Evolutionary conservation across 1,139 yeast species (phyloP).

Genomic region (Pichia sp.): DNA sequence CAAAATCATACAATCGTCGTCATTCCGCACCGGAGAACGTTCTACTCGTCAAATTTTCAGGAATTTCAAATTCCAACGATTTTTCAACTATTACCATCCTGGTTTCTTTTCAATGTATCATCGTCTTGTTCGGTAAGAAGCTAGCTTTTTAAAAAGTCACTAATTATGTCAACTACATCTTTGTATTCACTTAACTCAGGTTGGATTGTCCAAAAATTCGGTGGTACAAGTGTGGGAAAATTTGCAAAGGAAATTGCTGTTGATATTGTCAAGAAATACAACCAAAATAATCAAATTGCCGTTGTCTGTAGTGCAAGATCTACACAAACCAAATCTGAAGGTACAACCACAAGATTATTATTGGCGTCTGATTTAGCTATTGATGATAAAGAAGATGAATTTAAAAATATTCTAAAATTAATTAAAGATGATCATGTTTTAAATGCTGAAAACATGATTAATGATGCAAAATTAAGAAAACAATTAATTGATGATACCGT

Average conservation of each 20-base stretch:
- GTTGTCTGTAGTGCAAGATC: conserved; percentile 96
- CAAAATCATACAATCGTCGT: background rate
- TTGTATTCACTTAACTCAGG: conserved; percentile 30
- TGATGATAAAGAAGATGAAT: conserved; percentile 43
- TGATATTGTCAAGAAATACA: conserved; percentile 67
- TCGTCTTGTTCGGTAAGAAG: background rate
- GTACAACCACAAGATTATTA: conserved; percentile 82
- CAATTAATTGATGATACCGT: conserved; percentile 51
- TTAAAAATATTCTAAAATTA: conserved; percentile 45
- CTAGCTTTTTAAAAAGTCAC: background rate
- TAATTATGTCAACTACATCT: conserved; percentile 21
- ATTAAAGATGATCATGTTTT: conserved; percentile 71
- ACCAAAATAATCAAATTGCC: conserved; percentile 64
- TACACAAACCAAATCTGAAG: conserved; percentile 84
- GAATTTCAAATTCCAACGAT: background rate
- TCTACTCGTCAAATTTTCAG: background rate
- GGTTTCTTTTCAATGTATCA: background rate
- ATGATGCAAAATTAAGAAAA: conserved; percentile 38
- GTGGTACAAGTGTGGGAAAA: conserved; percentile 97
- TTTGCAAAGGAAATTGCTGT: conserved; percentile 80
- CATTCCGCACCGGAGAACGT: background rate
- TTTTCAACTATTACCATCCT: too few species aligned
- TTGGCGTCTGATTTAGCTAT: conserved; percentile 76
- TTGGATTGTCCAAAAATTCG: conserved; percentile 93
- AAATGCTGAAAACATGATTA: conserved; percentile 59